Percentiles rank a stretch among this genome's conserved stretches.
phyloP scores from a whole-genome alignment of 805 yeast genomes.

The Naumovozyma dairenensis region DNA sequence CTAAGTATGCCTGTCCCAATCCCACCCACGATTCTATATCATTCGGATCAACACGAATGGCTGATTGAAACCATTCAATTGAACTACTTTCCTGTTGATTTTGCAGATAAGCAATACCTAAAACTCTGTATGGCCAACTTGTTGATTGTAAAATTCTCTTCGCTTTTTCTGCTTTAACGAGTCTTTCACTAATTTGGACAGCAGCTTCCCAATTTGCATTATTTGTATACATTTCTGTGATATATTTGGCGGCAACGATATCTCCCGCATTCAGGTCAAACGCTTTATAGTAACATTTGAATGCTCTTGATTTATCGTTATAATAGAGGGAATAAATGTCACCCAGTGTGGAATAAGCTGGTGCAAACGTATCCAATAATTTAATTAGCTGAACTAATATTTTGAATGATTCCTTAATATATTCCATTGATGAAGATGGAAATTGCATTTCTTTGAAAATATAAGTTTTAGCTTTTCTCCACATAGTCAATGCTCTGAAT shows the following conservation, averaged over 20 bases:
- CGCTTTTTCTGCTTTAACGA: constrained; percentile 55
- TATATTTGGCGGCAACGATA: constrained; percentile 57
- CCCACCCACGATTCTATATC: constrained; percentile 88
- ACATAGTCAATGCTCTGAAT: constrained; percentile 47
- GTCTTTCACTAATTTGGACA: constrained; percentile 56
- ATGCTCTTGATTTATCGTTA: constrained; percentile 57
- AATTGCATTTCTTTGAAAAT: constrained; percentile 28
- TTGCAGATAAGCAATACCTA: constrained; percentile 73
- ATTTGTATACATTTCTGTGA: constrained; percentile 61
- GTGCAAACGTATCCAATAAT: constrained; percentile 54
- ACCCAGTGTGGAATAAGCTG: constrained; percentile 78
- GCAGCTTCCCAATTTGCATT: constrained; percentile 78
- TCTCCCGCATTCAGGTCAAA: constrained; percentile 79
- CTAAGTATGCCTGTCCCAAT: constrained; percentile 88
- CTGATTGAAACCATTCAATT: constrained; percentile 79
- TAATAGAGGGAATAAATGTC: constrained; percentile 50
- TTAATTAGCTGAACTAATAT: constrained; percentile 53
- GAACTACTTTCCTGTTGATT: constrained; percentile 66
- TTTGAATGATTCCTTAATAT: constrained; percentile 43
- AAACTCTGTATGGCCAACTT: constrained; percentile 83
- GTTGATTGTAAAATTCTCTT: constrained; percentile 37
- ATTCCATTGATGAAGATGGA: constrained; percentile 13
- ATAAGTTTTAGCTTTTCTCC: constrained; percentile 67
- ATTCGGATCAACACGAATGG: constrained; percentile 54
- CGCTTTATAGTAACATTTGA: constrained; percentile 80